A percentile compares a stretch with the other conserved stretches of the same genome.
phyloP scores from a whole-genome alignment of 2,329 filamentous ascomycete genomes.

The Laburnicola sp. region DNA sequence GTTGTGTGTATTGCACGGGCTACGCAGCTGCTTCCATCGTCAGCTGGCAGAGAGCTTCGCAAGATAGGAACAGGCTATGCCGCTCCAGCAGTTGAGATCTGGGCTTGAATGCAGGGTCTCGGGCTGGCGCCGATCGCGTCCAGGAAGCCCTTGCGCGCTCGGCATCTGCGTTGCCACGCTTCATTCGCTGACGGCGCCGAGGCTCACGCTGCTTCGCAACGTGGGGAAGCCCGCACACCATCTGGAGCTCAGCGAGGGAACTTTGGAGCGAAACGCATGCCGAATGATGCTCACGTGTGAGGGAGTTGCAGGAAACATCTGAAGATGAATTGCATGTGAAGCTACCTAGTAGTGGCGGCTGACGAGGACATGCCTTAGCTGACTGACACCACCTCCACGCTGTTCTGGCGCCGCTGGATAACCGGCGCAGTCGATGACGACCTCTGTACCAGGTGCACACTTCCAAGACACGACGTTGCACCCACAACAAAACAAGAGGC shows the following conservation, averaged over 20 bases:
- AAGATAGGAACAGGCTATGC: background rate
- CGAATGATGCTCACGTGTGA: no score
- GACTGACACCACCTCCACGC: background rate
- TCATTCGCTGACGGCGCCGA: slow-evolving; percentile 2
- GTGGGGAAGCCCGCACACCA: background rate
- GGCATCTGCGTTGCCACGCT: slow-evolving; percentile 1
- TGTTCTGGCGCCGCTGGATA: no score
- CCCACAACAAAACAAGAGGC: no score
- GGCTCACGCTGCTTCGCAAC: background rate
- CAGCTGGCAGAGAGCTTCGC: background rate
- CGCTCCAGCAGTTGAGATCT: background rate
- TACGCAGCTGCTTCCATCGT: background rate
- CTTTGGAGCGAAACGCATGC: no score
- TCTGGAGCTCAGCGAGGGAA: background rate
- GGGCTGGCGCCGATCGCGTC: slow-evolving; percentile 1
- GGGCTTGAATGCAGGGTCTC: slow-evolving; percentile 1
- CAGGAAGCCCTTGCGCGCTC: slow-evolving; percentile 2
- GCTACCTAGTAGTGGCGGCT: slow-evolving; percentile 2
- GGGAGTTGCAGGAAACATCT: no score
- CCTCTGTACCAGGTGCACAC: no score
- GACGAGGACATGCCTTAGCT: slow-evolving; percentile 9
- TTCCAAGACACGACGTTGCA: no score
- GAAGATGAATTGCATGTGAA: background rate
- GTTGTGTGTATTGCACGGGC: no score
- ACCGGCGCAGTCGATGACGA: no score